Evolutionary conservation across 2,329 filamentous ascomycete species (phyloP), one percentile per base, ranked within the genome.

Genomic region (Alternaria burnsii): DNA sequence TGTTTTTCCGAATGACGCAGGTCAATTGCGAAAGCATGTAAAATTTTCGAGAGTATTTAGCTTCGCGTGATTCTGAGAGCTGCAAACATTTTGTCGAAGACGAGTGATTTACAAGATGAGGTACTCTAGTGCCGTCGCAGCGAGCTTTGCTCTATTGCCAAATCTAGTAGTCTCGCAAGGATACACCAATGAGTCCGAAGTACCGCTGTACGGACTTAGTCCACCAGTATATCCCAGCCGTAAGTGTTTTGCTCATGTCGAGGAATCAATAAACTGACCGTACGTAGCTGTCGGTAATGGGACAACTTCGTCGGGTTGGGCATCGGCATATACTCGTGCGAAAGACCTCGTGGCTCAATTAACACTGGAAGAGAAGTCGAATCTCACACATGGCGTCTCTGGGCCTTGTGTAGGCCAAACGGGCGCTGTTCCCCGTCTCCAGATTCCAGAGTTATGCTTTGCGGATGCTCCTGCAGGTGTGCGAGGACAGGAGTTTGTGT

Each of bases 351-450:
- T 82, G 14, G 71, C 73, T 0, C 72, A 79, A 41, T 67, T 83
- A 50, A 81, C 79, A 1, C 65, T 78, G 7, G 77, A 80, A 34
- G 81, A 83, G 59, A 82, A 83, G 57, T 72, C 78, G 5, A 81
- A 80, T 60, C 69, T 77, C 34, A 78, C 79, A 3, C 75, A 76
- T 36, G 78, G 78, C 50, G 69, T 68, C 22, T 63, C 67, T 12
- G 73, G 74, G 5, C 58, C 53, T 7, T 79, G 78, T 42, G 72
- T 76, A 22, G 78, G 78, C 12, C 73, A 78, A 59, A 76, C 75
- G 20, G 76, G 76, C 48, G 70, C 70, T 46, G 74, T 80, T 20
- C 68, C 75, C 20, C 71, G 78, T 26, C 66, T 81, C 7, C 71
- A 74, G 5, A 77, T 79, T 38, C 77, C 75, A 6, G 73, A 75